These are phyloP conservation scores for Penicillium frequentans DNA, from an alignment of 2,329 filamentous ascomycete genomes.

Conservation along the genomic window DNA sequence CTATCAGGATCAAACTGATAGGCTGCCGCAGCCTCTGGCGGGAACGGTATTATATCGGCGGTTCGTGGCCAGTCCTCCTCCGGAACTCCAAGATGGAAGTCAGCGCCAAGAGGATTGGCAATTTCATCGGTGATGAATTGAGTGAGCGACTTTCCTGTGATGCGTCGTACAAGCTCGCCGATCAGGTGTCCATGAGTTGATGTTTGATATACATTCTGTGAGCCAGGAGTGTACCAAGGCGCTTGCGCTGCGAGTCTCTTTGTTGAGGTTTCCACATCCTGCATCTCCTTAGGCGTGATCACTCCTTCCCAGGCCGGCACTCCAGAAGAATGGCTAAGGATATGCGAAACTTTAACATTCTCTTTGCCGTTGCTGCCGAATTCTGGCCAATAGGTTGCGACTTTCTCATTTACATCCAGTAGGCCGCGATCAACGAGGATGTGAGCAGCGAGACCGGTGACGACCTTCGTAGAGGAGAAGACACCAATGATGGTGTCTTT, in stretches of 20 bases:
- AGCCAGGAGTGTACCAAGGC: conserved; percentile 44
- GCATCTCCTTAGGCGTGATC: conserved; percentile 27
- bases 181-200: conserved; percentile 42
- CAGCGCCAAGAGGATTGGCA: conserved; percentile 14
- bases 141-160: conserved; percentile 42
- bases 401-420: conserved; percentile 37
- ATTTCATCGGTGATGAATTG: conserved; percentile 43
- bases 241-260: conserved; percentile 30
- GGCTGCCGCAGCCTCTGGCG: not conserved
- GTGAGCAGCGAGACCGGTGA: conserved; percentile 39
- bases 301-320: not conserved
- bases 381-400: conserved; percentile 50
- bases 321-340: conserved; percentile 23
- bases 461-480: conserved; percentile 44
- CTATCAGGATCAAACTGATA: not conserved
- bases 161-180: conserved; percentile 45
- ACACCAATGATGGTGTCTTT: conserved; percentile 43
- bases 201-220: conserved; percentile 39
- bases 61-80: conserved; percentile 11
- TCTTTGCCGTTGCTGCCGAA: conserved; percentile 33
- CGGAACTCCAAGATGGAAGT: conserved; percentile 16
- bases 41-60: not conserved
- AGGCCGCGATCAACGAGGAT: conserved; percentile 44
- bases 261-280: conserved; percentile 16
- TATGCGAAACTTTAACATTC: conserved; percentile 24